Base-by-base conservation (phyloP, 2,329 filamentous ascomycete genomes). In the Fusarium proliferatum region DNA sequence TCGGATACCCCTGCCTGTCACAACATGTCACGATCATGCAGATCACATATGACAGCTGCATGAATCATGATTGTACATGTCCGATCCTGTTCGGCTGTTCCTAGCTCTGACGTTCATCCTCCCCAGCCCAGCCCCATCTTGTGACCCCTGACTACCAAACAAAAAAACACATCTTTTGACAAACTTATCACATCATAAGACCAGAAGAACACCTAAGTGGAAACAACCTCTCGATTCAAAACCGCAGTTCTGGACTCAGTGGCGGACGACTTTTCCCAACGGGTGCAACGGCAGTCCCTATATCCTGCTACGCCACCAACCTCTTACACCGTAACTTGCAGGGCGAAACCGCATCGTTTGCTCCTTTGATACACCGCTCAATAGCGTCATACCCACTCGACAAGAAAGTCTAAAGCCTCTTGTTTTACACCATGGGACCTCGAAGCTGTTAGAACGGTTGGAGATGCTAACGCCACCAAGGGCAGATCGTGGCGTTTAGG, bases 401-500 rank as follows among this genome's bases (percentile, higher is more conserved):
- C 13, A 23, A 17, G 4, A 55, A 68, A 72, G 70, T 36, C 38
- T 67, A 45, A 21, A 63, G 52, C 56, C 67, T 58, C 61, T 34
- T 34, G 11, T 61, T 53, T 33, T 63, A 16, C 17, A 38, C 43
- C 57, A 57, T 48, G 53, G 28, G 33, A 42, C 41, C 33, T 19
- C 43, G 36, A 34, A n/a, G n/a, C 33, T 49, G 53, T 33, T 56
- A 23, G 38, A 64, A 72, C 55, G 52, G 67, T 58, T 74, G 23
- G 51, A 43, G 62, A 30, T 26, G 38, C 45, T 73, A 36, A 71
- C 71, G 71, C 71, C 71, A 73, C 72, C 19, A 65, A 41, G 26
- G 26, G 34, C 17, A 59, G 61, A 74, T 72, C 57, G 67, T 74
- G 71, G 71, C 71, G 71, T 64, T 56, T 68, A 52, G 46, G 46